A percentile compares a stretch with the other conserved stretches of the same genome.
Conservation (phyloP, 257 asterid species). For the Lithospermum erythrorhizon region DNA sequence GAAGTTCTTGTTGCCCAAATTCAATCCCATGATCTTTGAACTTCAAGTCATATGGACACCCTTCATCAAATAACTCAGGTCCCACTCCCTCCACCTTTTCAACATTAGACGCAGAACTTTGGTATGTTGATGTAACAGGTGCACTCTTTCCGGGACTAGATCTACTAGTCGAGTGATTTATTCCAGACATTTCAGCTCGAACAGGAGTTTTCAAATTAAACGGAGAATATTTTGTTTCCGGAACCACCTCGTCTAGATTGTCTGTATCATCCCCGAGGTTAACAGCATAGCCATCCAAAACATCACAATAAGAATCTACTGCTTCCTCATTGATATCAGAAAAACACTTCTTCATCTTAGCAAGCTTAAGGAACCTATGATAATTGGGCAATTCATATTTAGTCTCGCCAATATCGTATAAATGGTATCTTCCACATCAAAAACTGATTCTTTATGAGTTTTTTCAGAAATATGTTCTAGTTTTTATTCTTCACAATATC, state of each 20-base stretch:
- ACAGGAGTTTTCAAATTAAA: constrained; percentile 35
- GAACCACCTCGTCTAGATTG: constrained; percentile 10
- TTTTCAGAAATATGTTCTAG: constrained; percentile 16
- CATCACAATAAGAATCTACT: constrained; percentile 38
- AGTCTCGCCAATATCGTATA: constrained; percentile 20
- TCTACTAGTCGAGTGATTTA: constrained; percentile 6
- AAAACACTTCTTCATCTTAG: background rate
- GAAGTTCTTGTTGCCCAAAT: constrained; percentile 36
- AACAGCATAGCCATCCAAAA: constrained; percentile 26
- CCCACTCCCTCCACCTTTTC: constrained; percentile 28
- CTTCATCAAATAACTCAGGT: constrained; percentile 38
- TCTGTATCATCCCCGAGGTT: constrained; percentile 61
- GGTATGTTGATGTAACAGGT: constrained; percentile 33
- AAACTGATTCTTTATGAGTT: constrained; percentile 29
- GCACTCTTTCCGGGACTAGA: constrained; percentile 16
- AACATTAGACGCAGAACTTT: constrained; percentile 17
- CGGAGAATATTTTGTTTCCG: constrained; percentile 19
- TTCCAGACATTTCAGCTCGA: constrained; percentile 13
- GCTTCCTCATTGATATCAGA: constrained; percentile 21
- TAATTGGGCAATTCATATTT: constrained; percentile 28
- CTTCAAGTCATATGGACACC: constrained; percentile 47
- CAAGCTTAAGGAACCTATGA: constrained; percentile 28
- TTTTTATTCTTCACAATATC: constrained; percentile 42
- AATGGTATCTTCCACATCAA: constrained; percentile 27
- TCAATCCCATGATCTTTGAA: constrained; percentile 19